Base-by-base conservation (phyloP, 2,329 filamentous ascomycete species). In the Fusarium longipes region DNA sequence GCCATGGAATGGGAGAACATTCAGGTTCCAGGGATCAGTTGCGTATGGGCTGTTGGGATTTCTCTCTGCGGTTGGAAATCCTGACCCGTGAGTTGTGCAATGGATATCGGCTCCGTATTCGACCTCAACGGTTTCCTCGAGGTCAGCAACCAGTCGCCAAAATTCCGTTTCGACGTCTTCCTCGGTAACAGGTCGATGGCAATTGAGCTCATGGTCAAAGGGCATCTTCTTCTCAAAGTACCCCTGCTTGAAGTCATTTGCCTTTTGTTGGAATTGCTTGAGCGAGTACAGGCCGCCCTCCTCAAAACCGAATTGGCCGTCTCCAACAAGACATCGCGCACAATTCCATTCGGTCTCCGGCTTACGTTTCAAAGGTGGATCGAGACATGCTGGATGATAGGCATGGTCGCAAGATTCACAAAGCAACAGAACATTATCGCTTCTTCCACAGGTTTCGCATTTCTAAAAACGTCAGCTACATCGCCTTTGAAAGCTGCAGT, bases 41-140 rank as follows among this genome's bases (percentile, higher is more conserved):
- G 95, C 90, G 77, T 97, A 97, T 0, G 91, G 86, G 76, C 97
- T 92, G 45, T 90, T 88, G 1, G 96, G 96, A 62, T 97, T 90
- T 74, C 91, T 93, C 77, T 99, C 96, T 10, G 96, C 89, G 0
- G 95, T 98, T 0, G 96, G 96, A 72, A 99, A 99, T 1, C 95
- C 96, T 67, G 95, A 98, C 10, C 96, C 96, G 75, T 99, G 96
- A 0, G 96, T 99, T 0, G 96, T 98, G 50, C 94, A 97, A 77
- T 99, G 96, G 52, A 99, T 97, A 74, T 99, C 96, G 11, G 96
- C 96, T 36, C 96, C 96, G 74, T 99, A 99, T 76, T 99, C 96
- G 3, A 99, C 96, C 77, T 98, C 96, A 2, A 98, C 94, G 0
- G 93, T 96, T 78, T 98, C 96, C 65, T 96, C 95, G 49, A 97